These are phyloP conservation scores for Allantophomopsis cytisporea DNA, from an alignment of 2,329 filamentous ascomycete genomes.

Conservation along the genomic window DNA sequence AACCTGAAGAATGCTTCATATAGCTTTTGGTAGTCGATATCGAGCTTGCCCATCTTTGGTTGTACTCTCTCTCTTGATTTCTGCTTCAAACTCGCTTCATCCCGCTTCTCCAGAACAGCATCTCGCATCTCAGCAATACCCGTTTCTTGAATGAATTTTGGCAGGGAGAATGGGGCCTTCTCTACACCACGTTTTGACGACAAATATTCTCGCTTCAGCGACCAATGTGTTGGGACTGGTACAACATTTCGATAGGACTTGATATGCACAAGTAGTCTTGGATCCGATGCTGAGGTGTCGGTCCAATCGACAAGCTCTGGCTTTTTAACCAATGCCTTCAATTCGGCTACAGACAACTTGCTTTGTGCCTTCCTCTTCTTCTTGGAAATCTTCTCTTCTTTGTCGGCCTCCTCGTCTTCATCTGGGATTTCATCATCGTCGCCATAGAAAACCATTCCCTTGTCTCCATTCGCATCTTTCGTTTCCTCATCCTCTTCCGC, in stretches of 20 bases:
- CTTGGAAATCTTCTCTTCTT: slow-evolving; percentile 67
- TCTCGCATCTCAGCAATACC: slow-evolving; percentile 98
- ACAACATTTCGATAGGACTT: slow-evolving; percentile 93
- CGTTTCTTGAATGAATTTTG: slow-evolving; percentile 94
- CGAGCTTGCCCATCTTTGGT: slow-evolving; percentile 91
- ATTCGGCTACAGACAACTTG: slow-evolving; percentile 86
- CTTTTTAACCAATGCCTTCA: slow-evolving; percentile 82
- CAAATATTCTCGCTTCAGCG: slow-evolving; percentile 89
- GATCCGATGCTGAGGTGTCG: slow-evolving; percentile 82
- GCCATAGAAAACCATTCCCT: slow-evolving; percentile 73
- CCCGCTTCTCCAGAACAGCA: slow-evolving; percentile 89
- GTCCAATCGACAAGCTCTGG: slow-evolving; percentile 98
- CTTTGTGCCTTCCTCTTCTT: slow-evolving; percentile 87
- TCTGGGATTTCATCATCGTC: slow-evolving; percentile 80
- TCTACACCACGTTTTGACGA: slow-evolving; percentile 96
- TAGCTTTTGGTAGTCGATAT: slow-evolving; percentile 96
- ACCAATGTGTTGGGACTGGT: slow-evolving; percentile 89
- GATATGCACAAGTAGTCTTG: slow-evolving; percentile 79
- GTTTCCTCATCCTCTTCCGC: slow-evolving; percentile 48
- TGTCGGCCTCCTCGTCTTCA: slow-evolving; percentile 59
- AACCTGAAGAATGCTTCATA: slow-evolving; percentile 98
- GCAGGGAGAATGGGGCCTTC: slow-evolving; percentile 83
- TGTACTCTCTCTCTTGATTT: slow-evolving; percentile 90
- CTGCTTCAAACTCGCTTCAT: slow-evolving; percentile 81
- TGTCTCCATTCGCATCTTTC: slow-evolving; percentile 56